phyloP scores from a whole-genome alignment of 78 protist species.

The Blattamonas nauphoetae region DNA sequence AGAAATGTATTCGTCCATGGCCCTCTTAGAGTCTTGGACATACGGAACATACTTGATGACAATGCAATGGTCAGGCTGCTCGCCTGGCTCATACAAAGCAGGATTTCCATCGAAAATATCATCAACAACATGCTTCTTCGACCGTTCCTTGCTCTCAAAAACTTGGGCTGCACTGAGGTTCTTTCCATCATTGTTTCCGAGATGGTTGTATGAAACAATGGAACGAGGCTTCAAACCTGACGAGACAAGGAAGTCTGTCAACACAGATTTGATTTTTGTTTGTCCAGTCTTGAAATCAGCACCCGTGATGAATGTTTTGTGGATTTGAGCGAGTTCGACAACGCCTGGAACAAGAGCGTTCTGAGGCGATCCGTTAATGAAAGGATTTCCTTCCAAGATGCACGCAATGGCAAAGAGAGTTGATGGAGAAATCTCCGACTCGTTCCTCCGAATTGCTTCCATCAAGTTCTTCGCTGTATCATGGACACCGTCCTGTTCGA shows the following conservation, averaged over 20 bases:
- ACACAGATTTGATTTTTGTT: conserved; percentile 96
- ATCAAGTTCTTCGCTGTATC: conserved; percentile 80
- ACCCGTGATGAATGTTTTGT: conserved; percentile 78
- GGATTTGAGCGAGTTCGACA: conserved; percentile 74
- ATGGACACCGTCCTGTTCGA: conserved; percentile 70
- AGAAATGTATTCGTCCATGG: conserved; percentile 94
- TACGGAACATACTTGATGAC: conserved; percentile 97
- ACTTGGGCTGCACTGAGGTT: conserved; percentile 84
- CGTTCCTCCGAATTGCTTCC: conserved; percentile 44
- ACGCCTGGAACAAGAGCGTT: conserved; percentile 95
- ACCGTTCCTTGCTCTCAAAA: conserved; percentile 97
- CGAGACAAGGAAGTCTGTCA: conserved; percentile 91
- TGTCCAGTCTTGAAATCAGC: conserved; percentile 99
- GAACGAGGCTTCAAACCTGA: conserved; percentile 68
- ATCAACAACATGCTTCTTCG: conserved; percentile 94
- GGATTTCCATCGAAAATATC: conserved; percentile 90
- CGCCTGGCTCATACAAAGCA: conserved; percentile 65
- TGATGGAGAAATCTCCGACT: conserved; percentile 83
- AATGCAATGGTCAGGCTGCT: conserved; percentile 88
- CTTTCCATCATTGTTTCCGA: conserved; percentile 99
- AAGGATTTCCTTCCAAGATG: conserved; percentile 80
- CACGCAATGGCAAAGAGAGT: conserved; percentile 90
- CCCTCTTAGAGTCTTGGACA: conserved; percentile 98
- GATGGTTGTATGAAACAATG: conserved; percentile 95
- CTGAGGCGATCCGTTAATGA: conserved; percentile 97